Percentiles rank a stretch among this genome's conserved stretches.
Conservation (phyloP, 805 yeast species). For the Ogataea corticis region DNA sequence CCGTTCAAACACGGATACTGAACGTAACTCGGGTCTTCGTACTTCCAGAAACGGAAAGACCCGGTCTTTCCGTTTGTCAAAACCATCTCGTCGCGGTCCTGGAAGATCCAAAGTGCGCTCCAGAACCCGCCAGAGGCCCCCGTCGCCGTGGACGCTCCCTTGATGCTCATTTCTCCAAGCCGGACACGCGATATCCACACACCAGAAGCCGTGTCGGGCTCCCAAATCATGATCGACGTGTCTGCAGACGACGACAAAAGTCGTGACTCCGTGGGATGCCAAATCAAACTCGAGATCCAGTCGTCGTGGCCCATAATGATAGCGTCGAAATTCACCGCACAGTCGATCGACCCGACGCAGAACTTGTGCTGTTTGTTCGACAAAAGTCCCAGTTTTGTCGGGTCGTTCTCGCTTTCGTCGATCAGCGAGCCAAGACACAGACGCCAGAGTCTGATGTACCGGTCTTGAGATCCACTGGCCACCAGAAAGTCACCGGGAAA, state of each 20-base stretch:
- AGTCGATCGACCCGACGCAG: constrained; percentile 36
- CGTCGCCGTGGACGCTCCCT: constrained; percentile 98
- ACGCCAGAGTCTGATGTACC: constrained; percentile 90
- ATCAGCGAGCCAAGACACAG: constrained; percentile 55
- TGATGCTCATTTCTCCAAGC: constrained; percentile 88
- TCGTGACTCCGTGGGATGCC: constrained; percentile 69
- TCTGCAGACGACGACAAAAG: constrained; percentile 89
- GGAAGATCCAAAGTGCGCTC: constrained; percentile 67
- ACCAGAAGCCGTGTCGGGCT: constrained; percentile 81
- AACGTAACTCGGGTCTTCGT: constrained; percentile 29
- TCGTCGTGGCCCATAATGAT: constrained; percentile 97
- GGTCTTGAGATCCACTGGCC: constrained; percentile 92
- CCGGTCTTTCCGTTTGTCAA: constrained; percentile 91
- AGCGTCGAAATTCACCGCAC: constrained; percentile 82
- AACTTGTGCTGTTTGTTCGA: constrained; percentile 76
- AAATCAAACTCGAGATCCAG: constrained; percentile 83
- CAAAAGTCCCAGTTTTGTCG: constrained; percentile 50
- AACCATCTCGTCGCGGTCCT: constrained; percentile 45
- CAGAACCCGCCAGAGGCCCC: constrained; percentile 80
- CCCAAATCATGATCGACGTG: constrained; percentile 92
- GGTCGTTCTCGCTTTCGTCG: constrained; percentile 59
- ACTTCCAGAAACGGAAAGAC: constrained; percentile 76
- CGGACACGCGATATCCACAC: constrained; percentile 84
- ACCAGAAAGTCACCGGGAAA: constrained; percentile 57
- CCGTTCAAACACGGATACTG: constrained; percentile 71